Base-by-base conservation (phyloP, 306 rosid species). In the Lagenaria siceraria region DNA sequence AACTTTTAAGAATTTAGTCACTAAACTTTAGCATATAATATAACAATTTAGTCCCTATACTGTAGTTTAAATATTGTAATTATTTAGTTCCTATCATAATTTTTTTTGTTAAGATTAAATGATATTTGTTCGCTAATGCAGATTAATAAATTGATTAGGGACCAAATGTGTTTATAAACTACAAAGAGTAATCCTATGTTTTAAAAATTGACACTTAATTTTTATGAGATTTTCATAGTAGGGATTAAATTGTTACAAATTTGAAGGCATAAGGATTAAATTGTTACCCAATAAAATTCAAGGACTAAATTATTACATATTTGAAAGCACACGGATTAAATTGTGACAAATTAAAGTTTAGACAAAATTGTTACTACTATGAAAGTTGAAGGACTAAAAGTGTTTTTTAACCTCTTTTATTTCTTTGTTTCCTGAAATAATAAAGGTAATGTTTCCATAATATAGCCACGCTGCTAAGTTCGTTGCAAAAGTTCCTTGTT, bases 401-500 rank as follows among this genome's bases (percentile, higher is more conserved):
- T 51, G 55, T 17, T 51, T 51, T 51, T 51, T 51, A 51, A 51
- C 55, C 55, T 17, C 8, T 51, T 27, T 58, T 75, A 54, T 29
- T 64, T 48, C 25, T 78, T 5, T 15, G 11, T 62, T 40, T 31
- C 24, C 60, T 63, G 78, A 75, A 29, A 42, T 60, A 48, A 82
- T 75, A 70, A 70, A 42, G 75, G 38, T 70, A 43, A 31, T 70
- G 56, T 70, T 70, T 70, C 38, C 55, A 25, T 70, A 46, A 70
- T 86, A 86, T 86, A 92, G 98, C 90, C 65, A 84, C 82, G 56
- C 85, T 94, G 71, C 75, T 94, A 78, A 78, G 56, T 61, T 84
- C 90, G 65, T 81, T 94, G 58, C 84, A 82, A 83, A 90, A 86
- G 81, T 83, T 94, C 80, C 75, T 94, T 40, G 25, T 78, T 80